Evolutionary conservation across 2,329 filamentous ascomycete species (phyloP).

Genomic region (Botrytis deweyae): DNA sequence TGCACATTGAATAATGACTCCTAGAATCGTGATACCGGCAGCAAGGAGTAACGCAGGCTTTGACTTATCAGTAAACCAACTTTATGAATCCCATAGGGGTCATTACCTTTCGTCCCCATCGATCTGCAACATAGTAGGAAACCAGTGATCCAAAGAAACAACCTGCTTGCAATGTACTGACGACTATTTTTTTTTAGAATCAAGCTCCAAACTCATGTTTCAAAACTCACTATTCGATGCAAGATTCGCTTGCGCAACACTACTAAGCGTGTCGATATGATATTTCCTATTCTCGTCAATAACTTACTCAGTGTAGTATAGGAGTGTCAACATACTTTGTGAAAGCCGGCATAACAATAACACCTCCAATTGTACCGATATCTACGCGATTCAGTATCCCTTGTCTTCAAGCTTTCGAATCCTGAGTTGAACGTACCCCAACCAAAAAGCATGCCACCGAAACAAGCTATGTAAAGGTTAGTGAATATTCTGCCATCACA

Average conservation of each 20-base stretch:
- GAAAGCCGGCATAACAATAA: constrained; percentile 67
- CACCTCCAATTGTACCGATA: constrained; percentile 73
- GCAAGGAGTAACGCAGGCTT: constrained; percentile 51
- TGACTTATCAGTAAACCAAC: background rate
- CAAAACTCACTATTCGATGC: constrained; percentile 48
- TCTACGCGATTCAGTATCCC: constrained; percentile 43
- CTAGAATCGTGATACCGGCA: constrained; percentile 57
- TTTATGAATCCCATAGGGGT: background rate
- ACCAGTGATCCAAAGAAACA: constrained; percentile 64
- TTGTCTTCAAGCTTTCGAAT: background rate
- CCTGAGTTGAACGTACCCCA: constrained; percentile 43
- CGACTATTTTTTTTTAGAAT: constrained; percentile 45
- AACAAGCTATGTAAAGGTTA: constrained; percentile 49
- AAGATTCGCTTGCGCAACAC: constrained; percentile 48
- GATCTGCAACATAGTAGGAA: constrained; percentile 43
- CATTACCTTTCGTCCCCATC: constrained; percentile 33
- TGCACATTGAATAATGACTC: constrained; percentile 63
- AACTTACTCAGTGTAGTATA: too few species aligned
- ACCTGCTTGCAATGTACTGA: constrained; percentile 68
- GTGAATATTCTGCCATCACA: background rate
- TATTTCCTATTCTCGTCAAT: constrained; percentile 40
- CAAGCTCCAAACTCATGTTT: background rate
- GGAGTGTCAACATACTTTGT: constrained; percentile 45
- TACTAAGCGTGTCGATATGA: constrained; percentile 39
- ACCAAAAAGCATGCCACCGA: constrained; percentile 63